A percentile compares a stretch with the other conserved stretches of the same genome.
Evolutionary conservation across 768 basidiomycete genomes (phyloP).

Genomic region (Trametes meyenii): DNA sequence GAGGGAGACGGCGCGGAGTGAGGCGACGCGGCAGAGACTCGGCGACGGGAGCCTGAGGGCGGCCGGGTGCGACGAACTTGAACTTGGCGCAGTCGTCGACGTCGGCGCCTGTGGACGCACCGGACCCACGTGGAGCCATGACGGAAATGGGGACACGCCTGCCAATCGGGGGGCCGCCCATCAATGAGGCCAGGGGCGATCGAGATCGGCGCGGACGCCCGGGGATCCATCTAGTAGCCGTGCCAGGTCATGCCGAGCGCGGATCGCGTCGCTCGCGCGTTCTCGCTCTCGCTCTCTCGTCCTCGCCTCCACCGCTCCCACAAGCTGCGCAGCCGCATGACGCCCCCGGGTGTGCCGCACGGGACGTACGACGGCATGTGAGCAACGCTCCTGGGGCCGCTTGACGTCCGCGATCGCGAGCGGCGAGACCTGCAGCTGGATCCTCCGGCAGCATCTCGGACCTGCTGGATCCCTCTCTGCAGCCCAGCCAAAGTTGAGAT

Average conservation of each 20-base stretch:
- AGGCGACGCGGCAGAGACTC: background rate
- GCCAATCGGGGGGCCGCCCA: background rate
- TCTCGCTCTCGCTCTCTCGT: background rate
- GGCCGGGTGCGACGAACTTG: no score
- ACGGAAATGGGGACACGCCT: background rate
- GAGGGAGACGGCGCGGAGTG: background rate
- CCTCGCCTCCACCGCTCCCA: background rate
- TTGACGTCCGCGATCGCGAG: no score
- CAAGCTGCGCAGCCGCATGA: background rate
- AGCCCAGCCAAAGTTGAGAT: no score
- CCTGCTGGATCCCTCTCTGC: no score
- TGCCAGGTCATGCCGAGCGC: constrained; percentile 21
- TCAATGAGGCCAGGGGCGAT: background rate
- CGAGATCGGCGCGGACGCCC: background rate
- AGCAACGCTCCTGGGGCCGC: no score
- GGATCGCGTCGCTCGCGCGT: background rate
- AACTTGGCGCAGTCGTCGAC: background rate
- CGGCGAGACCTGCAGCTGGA: no score
- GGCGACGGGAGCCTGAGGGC: background rate
- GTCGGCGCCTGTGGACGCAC: background rate
- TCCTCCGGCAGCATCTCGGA: no score
- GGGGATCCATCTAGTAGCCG: constrained; percentile 7
- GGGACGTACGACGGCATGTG: no score
- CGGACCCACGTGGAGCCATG: background rate
- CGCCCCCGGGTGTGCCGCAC: background rate